Percentiles rank a stretch among this genome's conserved stretches.
Conservation (phyloP, 495 filamentous ascomycete genomes). For the Podospora pseudocomata region DNA sequence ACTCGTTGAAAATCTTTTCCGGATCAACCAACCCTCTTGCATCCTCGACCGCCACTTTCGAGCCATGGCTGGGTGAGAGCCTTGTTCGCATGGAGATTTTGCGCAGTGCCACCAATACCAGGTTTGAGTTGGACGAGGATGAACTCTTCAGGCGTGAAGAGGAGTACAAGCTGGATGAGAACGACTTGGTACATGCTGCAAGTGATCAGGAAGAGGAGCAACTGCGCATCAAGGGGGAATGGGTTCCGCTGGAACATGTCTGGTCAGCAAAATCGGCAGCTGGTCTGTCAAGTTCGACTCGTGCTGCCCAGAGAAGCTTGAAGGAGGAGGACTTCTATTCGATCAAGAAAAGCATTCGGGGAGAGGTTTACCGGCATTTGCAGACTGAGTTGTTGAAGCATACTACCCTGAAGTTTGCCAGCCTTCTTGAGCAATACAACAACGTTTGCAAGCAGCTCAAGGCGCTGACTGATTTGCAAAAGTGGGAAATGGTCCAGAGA, state of each 20-base stretch:
- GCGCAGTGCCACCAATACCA: conserved; percentile 17
- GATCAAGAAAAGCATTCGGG: conserved; percentile 31
- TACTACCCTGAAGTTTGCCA: conserved; percentile 23
- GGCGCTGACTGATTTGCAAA: conserved; percentile 30
- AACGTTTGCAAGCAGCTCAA: conserved; percentile 35
- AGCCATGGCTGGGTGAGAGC: conserved; percentile 58
- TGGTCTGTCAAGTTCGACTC: conserved; percentile 14
- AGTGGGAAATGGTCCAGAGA: conserved; percentile 29
- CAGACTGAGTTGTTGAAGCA: conserved; percentile 33
- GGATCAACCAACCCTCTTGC: conserved; percentile 32
- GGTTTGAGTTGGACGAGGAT: conserved; percentile 29
- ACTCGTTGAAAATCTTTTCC: conserved; percentile 51
- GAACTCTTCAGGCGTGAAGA: conserved; percentile 22
- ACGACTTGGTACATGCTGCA: conserved; percentile 37
- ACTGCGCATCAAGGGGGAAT: conserved; percentile 33
- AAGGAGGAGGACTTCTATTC: conserved; percentile 30
- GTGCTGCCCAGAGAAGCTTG: conserved; percentile 16
- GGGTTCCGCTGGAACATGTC: conserved; percentile 31
- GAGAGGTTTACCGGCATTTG: conserved; percentile 41
- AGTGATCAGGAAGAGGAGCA: conserved; percentile 40
- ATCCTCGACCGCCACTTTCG: conserved; percentile 32
- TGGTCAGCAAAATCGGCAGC: conserved; percentile 37
- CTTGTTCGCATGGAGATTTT: conserved; percentile 30
- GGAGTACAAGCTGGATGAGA: conserved; percentile 38
- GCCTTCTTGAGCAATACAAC: conserved; percentile 27